Evolutionary conservation across 306 rosid genomes (phyloP), one percentile per base, ranked within the genome.

Genomic region (Quercus dentata): DNA sequence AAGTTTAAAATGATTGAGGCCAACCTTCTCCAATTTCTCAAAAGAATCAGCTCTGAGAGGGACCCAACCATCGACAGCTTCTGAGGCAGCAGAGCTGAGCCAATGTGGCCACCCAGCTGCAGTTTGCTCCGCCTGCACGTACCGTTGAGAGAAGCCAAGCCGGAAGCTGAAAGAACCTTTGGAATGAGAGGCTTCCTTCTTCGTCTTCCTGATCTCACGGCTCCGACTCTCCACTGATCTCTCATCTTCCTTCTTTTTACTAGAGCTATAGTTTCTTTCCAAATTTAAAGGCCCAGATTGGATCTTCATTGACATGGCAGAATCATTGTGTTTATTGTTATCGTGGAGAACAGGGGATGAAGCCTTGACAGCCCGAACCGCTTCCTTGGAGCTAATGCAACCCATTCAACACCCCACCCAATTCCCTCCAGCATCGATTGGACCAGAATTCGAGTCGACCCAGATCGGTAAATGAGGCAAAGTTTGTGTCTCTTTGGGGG

Each of bases 81-180:
- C 99, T 5, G 88, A 92, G 27, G 98, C 99, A 52, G 80, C 76
- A 78, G 83, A 52, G 30, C 93, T 88, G 56, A 96, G 97, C 99
- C 99, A 96, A 44, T 96, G 78, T n/a, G 99, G 99, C 99, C 99
- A 96, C 2, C 99, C 99, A 76, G 98, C 98, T n/a, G 99, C 91
- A 75, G 80, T 85, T 14, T 86, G 99, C 79, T 96, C 99, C 8
- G 94, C 97, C 56, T 91, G 94, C 12, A 89, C 85, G 25, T 71
- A 30, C 21, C 93, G 82, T 13, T 81, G 84, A 2, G 88, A 71
- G 51, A 83, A 72, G 1, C 97, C 97, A 59, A 88, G 49, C 80
- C 75, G 85, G 75, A 93, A 83, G 90, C 90, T 85, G 58, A 81
- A 81, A 5, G 88, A 77, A 1, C 88, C 88, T 68, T 56, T 83